Evolutionary conservation across 129 eudicot species (phyloP), one percentile per base, ranked within the genome.

Genomic region (Mikania micrantha): DNA sequence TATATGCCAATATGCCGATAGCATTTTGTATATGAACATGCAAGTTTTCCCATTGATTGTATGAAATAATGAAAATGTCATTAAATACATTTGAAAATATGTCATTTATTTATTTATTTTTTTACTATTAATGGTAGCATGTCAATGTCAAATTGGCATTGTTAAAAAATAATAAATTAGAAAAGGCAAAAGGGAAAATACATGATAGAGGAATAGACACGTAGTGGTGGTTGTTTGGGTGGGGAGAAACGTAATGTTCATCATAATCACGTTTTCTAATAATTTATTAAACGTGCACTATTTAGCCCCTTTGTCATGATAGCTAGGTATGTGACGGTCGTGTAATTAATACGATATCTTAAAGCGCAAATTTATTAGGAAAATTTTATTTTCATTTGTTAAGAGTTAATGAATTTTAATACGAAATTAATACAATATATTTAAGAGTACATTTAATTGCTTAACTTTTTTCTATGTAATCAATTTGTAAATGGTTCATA

Each of bases 151-250:
- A 67, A 59, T 57, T 75, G 69, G 67, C 61, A 45, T 74, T 22
- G n/a, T 40, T 44, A 3, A 27, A 57, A 31, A 9, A 9, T n/a
- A 38, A 2, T 4, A 6, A 45, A 63, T 3, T n/a, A n/a, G 25
- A 4, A 36, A 38, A 64, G 24, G 38, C 2, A 12, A 71, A 44
- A 32, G 21, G 44, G 11, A 19, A 67, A 68, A 76, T 59, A 47
- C 19, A 68, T 60, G 80, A 76, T 59, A 12, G 15, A 38, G 48
- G 39, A 67, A 60, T 19, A 68, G 13, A 68, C 80, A 76, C 80
- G 80, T 76, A 76, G 45, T 21, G 44, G 41, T 75, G 64, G 74
- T 75, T 4, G 64, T 67, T 75, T 15, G 44, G 79, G 40, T 75
- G 22, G 69, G 79, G 9, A 39, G 32, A n/a, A 12, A 40, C 45